Base-by-base conservation (phyloP, 2,329 filamentous ascomycete genomes). In the Exophiala viscosa region DNA sequence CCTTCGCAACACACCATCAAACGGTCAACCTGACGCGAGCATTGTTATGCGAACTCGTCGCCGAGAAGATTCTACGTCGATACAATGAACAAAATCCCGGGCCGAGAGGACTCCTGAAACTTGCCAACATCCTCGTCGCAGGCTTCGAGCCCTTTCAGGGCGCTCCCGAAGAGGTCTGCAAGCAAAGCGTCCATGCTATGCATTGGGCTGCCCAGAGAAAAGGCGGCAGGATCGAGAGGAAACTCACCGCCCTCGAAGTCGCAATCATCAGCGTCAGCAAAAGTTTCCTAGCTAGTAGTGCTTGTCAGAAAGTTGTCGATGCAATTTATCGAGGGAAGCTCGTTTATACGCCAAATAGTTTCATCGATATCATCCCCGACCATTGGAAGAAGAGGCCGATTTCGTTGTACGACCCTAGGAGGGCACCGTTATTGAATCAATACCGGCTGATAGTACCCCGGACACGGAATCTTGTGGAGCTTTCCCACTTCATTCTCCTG, bases 121-220 rank as follows among this genome's bases (percentile, higher is more conserved):
- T 93, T 5, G 83, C 88, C 5, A 87, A 91, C 61, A 86, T 93
- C 31, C 79, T 93, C 15, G 86, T 95, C 11, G 87, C 88, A 13
- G 87, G 87, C 11, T 93, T 95, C 63, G 86, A 90, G 63, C 88
- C 89, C 1, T 93, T 93, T 62, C 88, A 93, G 69, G 88, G 88
- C 60, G 88, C 88, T 0, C 89, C 89, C 0, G 72, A 77, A 1
- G 79, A 86, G 50, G 78, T 91, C 36, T 76, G 81, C 33, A 73
- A 76, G 13, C 77, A 86, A 60, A 82, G 80, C 28, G 74, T 78
- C 14, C 70, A 71, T 31, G 65, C 67, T 14, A 67, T 66, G 40
- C 69, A 69, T 53, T 78, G 75, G 67, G 69, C 74, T 2, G 33
- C 45, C 2, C 69, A 73, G 34, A 70, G 72, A 11, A 69, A 73